phyloP scores from a whole-genome alignment of 2,329 filamentous ascomycete species.

The Capronia epimyces region DNA sequence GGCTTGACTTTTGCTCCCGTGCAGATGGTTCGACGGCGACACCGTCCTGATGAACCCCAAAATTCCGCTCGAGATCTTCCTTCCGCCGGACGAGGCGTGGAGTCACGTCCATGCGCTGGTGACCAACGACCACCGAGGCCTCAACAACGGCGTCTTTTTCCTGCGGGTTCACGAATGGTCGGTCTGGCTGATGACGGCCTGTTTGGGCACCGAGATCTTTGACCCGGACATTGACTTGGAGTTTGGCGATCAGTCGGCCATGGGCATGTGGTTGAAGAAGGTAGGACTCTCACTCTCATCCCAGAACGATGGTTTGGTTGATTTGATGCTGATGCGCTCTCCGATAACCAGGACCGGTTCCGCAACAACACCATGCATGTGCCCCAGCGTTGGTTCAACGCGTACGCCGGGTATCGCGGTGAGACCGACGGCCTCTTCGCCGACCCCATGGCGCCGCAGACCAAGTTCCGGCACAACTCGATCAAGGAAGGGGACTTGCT shows the following conservation, averaged over 20 bases:
- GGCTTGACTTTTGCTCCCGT: too few species aligned
- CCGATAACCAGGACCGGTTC: conserved; percentile 9
- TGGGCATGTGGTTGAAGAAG: conserved; percentile 15
- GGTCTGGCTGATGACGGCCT: conserved; percentile 32
- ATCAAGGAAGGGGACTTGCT: conserved; percentile 31
- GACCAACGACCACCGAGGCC: conserved; percentile 33
- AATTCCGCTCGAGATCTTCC: conserved; percentile 34
- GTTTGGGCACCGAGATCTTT: conserved; percentile 29
- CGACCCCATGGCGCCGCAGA: conserved; percentile 13
- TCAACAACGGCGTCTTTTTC: conserved; percentile 36
- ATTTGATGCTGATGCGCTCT: not conserved
- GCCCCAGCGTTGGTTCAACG: conserved; percentile 26
- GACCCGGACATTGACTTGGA: conserved; percentile 28
- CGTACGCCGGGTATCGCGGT: conserved; percentile 13
- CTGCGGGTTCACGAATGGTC: conserved; percentile 36
- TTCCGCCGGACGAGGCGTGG: conserved; percentile 32
- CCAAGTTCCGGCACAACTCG: conserved; percentile 5
- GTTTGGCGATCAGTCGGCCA: conserved; percentile 27
- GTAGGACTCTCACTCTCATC: not conserved
- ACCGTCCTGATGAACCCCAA: conserved; percentile 35
- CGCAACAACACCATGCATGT: conserved; percentile 19
- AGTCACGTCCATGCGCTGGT: conserved; percentile 33
- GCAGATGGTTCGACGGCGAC: conserved; percentile 36
- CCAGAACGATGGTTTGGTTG: not conserved
- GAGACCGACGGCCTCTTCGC: conserved; percentile 9